A percentile compares a stretch with the other conserved stretches of the same genome.
phyloP scores from a whole-genome alignment of 106 monocot species.

The Dioscorea dumetorum region DNA sequence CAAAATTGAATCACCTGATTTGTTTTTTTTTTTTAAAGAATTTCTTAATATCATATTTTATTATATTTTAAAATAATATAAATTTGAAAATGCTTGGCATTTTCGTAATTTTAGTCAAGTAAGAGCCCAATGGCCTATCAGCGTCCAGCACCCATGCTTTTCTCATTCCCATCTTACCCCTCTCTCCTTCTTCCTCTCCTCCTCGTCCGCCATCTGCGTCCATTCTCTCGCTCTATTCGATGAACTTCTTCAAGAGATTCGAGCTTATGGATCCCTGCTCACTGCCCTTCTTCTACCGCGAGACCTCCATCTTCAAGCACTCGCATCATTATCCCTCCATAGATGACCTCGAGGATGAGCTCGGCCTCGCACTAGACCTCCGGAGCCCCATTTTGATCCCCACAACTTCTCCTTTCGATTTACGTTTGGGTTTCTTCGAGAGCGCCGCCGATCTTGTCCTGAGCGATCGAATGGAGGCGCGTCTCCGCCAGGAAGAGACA shows the following conservation, averaged over 20 bases:
- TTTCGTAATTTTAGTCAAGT: no score
- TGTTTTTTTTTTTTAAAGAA: no score
- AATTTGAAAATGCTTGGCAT: no score
- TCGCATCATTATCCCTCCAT: background rate
- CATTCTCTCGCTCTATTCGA: background rate
- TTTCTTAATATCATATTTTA: no score
- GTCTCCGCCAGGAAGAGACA: constrained; percentile 12
- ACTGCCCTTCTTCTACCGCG: background rate
- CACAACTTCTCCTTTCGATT: background rate
- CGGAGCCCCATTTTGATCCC: constrained; percentile 14
- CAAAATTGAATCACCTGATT: no score
- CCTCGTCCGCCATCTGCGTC: no score
- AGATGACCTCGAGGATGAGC: constrained; percentile 6
- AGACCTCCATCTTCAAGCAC: background rate
- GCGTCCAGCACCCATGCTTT: no score
- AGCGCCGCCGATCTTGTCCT: constrained; percentile 9
- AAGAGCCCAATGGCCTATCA: no score
- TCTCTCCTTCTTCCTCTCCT: no score
- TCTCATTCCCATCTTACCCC: no score
- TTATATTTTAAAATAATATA: no score
- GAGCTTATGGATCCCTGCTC: constrained; percentile 24
- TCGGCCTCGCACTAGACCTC: constrained; percentile 32
- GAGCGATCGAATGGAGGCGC: background rate
- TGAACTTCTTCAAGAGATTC: constrained; percentile 27
- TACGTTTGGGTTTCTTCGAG: constrained; percentile 15